Conservation (phyloP, 2,329 filamentous ascomycete species). For the Beauveria caledonica region DNA sequence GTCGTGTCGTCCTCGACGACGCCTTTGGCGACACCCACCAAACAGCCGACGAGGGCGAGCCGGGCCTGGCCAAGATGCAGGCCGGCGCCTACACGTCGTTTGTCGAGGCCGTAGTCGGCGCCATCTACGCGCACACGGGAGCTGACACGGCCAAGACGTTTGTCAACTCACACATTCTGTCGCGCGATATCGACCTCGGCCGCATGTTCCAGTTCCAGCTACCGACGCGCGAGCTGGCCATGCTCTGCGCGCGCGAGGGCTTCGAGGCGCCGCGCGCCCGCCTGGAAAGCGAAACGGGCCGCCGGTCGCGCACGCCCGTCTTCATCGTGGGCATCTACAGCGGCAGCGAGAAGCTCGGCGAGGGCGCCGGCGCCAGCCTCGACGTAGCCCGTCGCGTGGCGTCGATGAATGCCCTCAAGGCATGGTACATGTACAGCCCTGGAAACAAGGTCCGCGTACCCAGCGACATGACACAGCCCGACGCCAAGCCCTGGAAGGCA, state of each 20-base stretch:
- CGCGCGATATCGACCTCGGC: slow-evolving; percentile 66
- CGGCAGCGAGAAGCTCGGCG: slow-evolving; percentile 82
- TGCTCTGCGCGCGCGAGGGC: slow-evolving; percentile 78
- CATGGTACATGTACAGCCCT: slow-evolving; percentile 95
- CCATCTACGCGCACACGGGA: slow-evolving; percentile 79
- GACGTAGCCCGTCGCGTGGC: slow-evolving; percentile 71
- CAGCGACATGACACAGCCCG: slow-evolving; percentile 58
- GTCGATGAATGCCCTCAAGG: slow-evolving; percentile 76
- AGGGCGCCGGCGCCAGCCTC: slow-evolving; percentile 74
- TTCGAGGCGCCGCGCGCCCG: slow-evolving; percentile 83
- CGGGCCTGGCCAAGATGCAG: slow-evolving; percentile 58
- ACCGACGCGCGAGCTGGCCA: slow-evolving; percentile 74
- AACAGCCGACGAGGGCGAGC: slow-evolving; percentile 21
- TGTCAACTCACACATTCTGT: slow-evolving; percentile 74
- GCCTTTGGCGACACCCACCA: slow-evolving; percentile 62
- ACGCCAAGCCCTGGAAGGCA: slow-evolving; percentile 56
- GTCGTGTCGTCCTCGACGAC: slow-evolving; percentile 72
- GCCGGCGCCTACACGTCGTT: slow-evolving; percentile 65
- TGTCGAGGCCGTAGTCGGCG: slow-evolving; percentile 74
- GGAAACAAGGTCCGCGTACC: slow-evolving; percentile 54
- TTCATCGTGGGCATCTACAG: slow-evolving; percentile 93
- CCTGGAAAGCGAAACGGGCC: slow-evolving; percentile 84
- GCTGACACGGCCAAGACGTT: slow-evolving; percentile 72
- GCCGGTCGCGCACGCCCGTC: slow-evolving; percentile 75
- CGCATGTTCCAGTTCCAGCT: slow-evolving; percentile 75